Base-by-base conservation (phyloP, 164 flowering plant genomes). In the Macadamia tetraphylla region DNA sequence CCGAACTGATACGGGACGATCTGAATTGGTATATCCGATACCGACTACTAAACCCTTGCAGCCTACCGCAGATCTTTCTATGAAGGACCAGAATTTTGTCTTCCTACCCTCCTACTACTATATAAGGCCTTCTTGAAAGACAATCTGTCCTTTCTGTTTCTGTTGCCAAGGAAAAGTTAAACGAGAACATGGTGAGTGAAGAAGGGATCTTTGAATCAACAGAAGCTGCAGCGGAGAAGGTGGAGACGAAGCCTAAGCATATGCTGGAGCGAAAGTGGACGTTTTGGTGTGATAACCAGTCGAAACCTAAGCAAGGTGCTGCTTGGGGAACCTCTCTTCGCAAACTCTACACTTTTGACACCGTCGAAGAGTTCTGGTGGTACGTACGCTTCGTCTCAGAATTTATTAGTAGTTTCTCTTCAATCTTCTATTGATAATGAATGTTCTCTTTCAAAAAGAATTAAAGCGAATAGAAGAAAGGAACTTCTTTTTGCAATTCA, bases 301-400 rank as follows among this genome's bases (percentile, higher is more conserved):
- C 97, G n/a, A 90, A 82, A 70, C 84, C 87, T 29, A 90, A 86
- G 66, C 94, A 82, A 67, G 98, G 98, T 60, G 91, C 90, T 29
- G 92, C 95, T 49, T 90, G 96, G 98, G 98, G 96, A 10, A 14
- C 81, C 66, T 77, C 90, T 58, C 96, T 92, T 58, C 90, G 88
- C 74, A 82, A 84, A 64, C 79, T 66, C 70, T 87, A 85, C 78
- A 81, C 91, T 62, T 88, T 90, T 73, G 93, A 88, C 63, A 86
- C 95, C 44, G 91, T 90, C 51, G 93, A 90, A 70, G 95, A 89
- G 29, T 90, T 90, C 73, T 90, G 96, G 97, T 79, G 95, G 98
- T 92, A 75, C 14, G 48, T 43, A 0, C n/a, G 7, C 40, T 2
- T 35, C 3, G 15, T 8, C 2, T 10, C 44, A 6, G n/a, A 46